Evolutionary conservation across 2,329 filamentous ascomycete genomes (phyloP), one percentile per base, ranked within the genome.

Genomic region (Aspergillus ochraceoroseus): DNA sequence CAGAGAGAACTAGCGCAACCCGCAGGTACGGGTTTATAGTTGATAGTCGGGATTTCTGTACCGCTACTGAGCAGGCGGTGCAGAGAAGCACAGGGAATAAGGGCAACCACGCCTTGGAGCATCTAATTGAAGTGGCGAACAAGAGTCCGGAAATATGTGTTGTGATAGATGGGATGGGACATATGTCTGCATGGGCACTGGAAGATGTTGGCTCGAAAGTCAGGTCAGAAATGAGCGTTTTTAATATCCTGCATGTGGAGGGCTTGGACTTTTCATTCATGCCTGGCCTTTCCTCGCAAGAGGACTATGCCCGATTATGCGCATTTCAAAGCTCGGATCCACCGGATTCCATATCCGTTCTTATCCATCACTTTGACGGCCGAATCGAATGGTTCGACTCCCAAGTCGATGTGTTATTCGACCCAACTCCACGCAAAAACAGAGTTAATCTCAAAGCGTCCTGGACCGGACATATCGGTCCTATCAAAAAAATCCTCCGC

Each of bases 171-270:
- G 81, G 82, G n/a, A 71, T 75, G 32, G 90, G 90, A 1, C 81
- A 82, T 50, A 87, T 96, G 83, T 88, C 86, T 27, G 87, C 87
- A 0, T 95, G 90, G 86, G 90, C 87, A 0, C 68, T 98, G 41
- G 89, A 96, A 61, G 89, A 90, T 56, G 77, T 94, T 13, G 83
- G 84, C 23, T 81, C 78, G 53, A 87, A 82, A 56, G 70, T 74
- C 20, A 79, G 77, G 51, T 78, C 77, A 44, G 72, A 76, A 3
- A 73, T 79, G 18, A 80, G 82, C 47, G 77, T 90, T n/a, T 94
- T 92, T 69, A 92, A 87, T 57, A 82, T 95, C 52, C 80, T 87
- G 1, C 85, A 94, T 56, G 77, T 89, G 17, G 79, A 85, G 55
- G 75, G 75, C 2, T 51, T 82, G 41, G 55, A 67, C 28, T 59